Evolutionary conservation across 805 yeast species (phyloP).

Genomic region (Candida parachauliodes): DNA sequence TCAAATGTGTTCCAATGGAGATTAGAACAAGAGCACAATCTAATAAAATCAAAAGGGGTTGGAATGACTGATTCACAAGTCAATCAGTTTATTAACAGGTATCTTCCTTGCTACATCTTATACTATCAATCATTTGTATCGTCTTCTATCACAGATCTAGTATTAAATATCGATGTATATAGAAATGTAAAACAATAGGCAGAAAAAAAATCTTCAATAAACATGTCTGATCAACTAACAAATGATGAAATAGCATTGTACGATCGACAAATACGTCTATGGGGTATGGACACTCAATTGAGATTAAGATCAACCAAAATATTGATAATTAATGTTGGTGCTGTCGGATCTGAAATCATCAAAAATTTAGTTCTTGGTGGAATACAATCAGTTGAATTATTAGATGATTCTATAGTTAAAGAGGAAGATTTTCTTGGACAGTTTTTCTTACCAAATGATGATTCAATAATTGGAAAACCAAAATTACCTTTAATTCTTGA

Average conservation of each 20-base stretch:
- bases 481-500: constrained; percentile 54
- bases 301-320: constrained; percentile 69
- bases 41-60: constrained; percentile 49
- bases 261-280: constrained; percentile 89
- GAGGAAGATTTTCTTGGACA: constrained; percentile 70
- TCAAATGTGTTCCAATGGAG: constrained; percentile 77
- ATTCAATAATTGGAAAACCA: constrained; percentile 49
- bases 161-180: constrained; percentile 9
- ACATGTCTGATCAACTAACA: constrained; percentile 1
- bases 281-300: constrained; percentile 94
- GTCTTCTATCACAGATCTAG: neutral
- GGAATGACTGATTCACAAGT: constrained; percentile 86
- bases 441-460: constrained; percentile 60
- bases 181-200: constrained; percentile 7
- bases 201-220: neutral
- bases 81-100: constrained; percentile 65
- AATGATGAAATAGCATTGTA: constrained; percentile 83
- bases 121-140: constrained; percentile 49
- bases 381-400: constrained; percentile 68
- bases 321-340: constrained; percentile 67
- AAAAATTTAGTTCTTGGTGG: constrained; percentile 90
- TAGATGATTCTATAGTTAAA: constrained; percentile 53
- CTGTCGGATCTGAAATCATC: constrained; percentile 75
- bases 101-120: constrained; percentile 79
- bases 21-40: constrained; percentile 64